Evolutionary conservation across 2,329 filamentous ascomycete genomes (phyloP).

Genomic region (Ascochyta lentis): DNA sequence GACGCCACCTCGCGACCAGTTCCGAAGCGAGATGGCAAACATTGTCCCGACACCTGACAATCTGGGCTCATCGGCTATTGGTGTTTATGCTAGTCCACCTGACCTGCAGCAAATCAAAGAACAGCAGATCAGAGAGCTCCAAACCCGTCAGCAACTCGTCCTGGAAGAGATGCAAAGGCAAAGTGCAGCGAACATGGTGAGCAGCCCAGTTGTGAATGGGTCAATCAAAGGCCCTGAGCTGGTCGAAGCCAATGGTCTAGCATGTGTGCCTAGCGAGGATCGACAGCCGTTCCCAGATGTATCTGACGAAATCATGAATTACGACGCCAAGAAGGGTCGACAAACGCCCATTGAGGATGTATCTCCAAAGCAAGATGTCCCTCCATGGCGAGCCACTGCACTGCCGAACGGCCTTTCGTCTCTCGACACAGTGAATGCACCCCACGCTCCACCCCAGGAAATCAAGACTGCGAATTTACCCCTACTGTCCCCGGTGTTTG

Average conservation of each 20-base stretch:
- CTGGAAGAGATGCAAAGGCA: conserved; percentile 45
- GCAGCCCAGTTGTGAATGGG: conserved; percentile 35
- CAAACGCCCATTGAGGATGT: conserved; percentile 33
- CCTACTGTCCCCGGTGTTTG: conserved; percentile 74
- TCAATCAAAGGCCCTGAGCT: conserved; percentile 26
- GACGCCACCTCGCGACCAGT: conserved; percentile 34
- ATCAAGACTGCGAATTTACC: conserved; percentile 51
- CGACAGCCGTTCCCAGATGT: conserved; percentile 37
- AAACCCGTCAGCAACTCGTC: conserved; percentile 41
- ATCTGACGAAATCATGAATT: conserved; percentile 39
- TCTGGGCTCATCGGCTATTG: conserved; percentile 21
- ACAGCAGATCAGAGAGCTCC: conserved; percentile 36
- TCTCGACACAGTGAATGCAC: conserved; percentile 54
- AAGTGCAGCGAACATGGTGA: conserved; percentile 30
- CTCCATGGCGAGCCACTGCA: conserved; percentile 38
- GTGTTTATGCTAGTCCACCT: conserved; percentile 33
- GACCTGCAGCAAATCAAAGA: conserved; percentile 36
- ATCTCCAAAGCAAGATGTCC: conserved; percentile 39
- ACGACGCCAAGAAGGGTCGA: conserved; percentile 33
- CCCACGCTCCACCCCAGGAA: conserved; percentile 47
- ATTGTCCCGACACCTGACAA: conserved; percentile 26
- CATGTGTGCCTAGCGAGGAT: conserved; percentile 31
- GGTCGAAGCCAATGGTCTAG: conserved; percentile 29
- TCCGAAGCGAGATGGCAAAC: conserved; percentile 36
- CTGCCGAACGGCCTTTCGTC: conserved; percentile 41